phyloP scores from a whole-genome alignment of 345 rosid species.

The Brassica juncea region DNA sequence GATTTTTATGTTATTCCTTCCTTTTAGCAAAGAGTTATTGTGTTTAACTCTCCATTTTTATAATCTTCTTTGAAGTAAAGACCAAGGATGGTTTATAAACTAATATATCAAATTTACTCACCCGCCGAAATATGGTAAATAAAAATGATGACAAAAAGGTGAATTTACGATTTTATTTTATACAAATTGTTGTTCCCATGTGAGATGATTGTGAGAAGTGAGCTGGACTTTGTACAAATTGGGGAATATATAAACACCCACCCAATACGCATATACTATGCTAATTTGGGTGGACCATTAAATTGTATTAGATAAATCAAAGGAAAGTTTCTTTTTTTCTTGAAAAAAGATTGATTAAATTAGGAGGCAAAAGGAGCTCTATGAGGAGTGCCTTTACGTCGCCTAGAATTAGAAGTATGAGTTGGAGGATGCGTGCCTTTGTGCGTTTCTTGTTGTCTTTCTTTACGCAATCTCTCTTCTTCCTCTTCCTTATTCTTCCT shows the following conservation, averaged over 20 bases:
- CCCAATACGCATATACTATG: slow-evolving; percentile 25
- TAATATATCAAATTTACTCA: background rate
- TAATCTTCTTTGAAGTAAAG: background rate
- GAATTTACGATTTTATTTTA: slow-evolving; percentile 4
- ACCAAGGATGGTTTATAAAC: background rate
- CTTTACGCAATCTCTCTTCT: slow-evolving; percentile 65
- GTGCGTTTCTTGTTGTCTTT: slow-evolving; percentile 57
- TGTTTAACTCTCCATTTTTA: background rate
- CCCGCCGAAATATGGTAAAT: background rate
- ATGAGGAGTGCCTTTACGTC: slow-evolving; percentile 89
- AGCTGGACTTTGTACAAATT: slow-evolving; percentile 39
- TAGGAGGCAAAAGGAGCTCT: slow-evolving; percentile 85
- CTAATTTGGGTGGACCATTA: slow-evolving; percentile 30
- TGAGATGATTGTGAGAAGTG: slow-evolving; percentile 36
- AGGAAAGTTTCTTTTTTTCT: background rate
- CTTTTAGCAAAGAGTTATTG: slow-evolving; percentile 12
- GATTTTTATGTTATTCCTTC: slow-evolving; percentile 18
- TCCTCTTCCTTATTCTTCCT: slow-evolving; percentile 57
- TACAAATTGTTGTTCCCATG: slow-evolving; percentile 37
- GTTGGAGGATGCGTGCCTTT: slow-evolving; percentile 58
- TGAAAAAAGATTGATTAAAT: slow-evolving; percentile 23
- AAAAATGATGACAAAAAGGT: background rate
- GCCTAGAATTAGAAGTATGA: slow-evolving; percentile 56
- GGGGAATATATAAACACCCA: slow-evolving; percentile 28
- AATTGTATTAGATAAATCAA: background rate